A percentile compares a stretch with the other conserved stretches of the same genome.
phyloP scores from a whole-genome alignment of 768 basidiomycete genomes.

The Heimioporus sp. region DNA sequence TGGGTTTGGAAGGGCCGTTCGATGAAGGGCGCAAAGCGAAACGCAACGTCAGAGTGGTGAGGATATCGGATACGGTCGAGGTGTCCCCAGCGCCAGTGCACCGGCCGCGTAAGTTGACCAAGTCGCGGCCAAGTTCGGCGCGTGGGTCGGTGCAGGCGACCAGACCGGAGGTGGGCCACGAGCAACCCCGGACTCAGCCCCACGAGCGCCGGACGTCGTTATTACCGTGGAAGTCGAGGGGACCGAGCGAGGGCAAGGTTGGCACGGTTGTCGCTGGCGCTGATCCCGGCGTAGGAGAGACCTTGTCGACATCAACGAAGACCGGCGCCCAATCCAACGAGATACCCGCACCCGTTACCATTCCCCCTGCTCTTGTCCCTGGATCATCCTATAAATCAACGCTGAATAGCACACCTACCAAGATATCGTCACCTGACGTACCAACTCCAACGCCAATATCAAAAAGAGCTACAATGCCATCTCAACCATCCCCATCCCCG shows the following conservation, averaged over 20 bases:
- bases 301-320: background rate
- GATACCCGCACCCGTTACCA: background rate
- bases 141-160: background rate
- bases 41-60: constrained; percentile 23
- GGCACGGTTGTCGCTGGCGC: background rate
- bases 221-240: constrained; percentile 22
- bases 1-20: too few species aligned
- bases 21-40: constrained; percentile 5
- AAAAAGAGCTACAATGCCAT: background rate
- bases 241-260: constrained; percentile 2
- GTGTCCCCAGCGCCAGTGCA: constrained; percentile 13
- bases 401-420: background rate
- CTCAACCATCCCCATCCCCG: background rate
- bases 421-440: background rate
- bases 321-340: background rate
- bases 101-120: constrained; percentile 24
- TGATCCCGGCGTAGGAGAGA: background rate
- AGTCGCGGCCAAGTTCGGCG: constrained; percentile 8
- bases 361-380: background rate
- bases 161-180: background rate
- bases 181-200: too few species aligned
- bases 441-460: background rate
- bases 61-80: constrained; percentile 24
- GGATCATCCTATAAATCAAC: background rate
- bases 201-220: constrained; percentile 17